Conservation (phyloP, 164 flowering plant species). For the Warburgia ugandensis region DNA sequence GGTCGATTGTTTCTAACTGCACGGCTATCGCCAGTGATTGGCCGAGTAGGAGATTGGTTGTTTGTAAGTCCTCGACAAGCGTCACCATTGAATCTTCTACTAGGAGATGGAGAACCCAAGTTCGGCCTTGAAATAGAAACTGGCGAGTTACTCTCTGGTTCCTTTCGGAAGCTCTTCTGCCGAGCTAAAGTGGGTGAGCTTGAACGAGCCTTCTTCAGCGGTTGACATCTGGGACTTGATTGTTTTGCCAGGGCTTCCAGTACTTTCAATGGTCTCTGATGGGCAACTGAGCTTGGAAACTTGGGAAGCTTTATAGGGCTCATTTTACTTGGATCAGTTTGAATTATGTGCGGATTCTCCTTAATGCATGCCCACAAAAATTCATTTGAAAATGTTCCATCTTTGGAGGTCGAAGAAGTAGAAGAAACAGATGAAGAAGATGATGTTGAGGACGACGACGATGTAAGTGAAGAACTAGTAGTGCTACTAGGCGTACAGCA, state of each 20-base stretch:
- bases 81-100: neutral
- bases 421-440: slow-evolving; percentile 1
- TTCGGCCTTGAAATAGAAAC: neutral
- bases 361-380: neutral
- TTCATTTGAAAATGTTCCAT: neutral
- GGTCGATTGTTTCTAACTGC: neutral
- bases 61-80: neutral
- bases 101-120: slow-evolving; percentile 1
- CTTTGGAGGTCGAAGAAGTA: no score
- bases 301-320: neutral
- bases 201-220: neutral
- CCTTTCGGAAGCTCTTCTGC: neutral
- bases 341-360: slow-evolving; percentile 5
- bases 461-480: neutral
- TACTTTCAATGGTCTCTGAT: neutral
- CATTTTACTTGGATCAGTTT: neutral
- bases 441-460: neutral
- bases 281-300: neutral
- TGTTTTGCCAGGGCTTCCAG: neutral
- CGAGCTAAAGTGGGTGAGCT: neutral
- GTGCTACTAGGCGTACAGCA: neutral
- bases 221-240: neutral
- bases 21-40: neutral
- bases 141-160: neutral
- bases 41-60: neutral